These are phyloP conservation scores for Aspergillus amoenus DNA, from an alignment of 2,329 filamentous ascomycete species.

Conservation along the genomic window DNA sequence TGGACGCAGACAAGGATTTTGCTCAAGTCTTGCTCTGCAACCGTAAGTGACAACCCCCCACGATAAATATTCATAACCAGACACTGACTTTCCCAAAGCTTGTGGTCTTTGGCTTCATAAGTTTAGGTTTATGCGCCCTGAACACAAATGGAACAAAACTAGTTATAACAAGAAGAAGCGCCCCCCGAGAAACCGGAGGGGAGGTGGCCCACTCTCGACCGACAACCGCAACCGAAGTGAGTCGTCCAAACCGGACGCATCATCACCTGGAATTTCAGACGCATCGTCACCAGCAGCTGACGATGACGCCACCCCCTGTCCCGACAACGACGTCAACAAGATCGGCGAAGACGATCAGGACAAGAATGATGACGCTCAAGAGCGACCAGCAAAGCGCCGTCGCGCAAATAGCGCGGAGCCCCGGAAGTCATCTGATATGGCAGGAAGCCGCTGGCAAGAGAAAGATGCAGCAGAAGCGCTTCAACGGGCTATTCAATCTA, in stretches of 20 bases:
- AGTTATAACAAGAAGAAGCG: slow-evolving; percentile 43
- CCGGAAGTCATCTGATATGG: slow-evolving; percentile 33
- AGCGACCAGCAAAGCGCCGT: slow-evolving; percentile 39
- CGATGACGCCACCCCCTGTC: slow-evolving; percentile 35
- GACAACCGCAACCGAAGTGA: slow-evolving; percentile 32
- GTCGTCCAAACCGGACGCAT: slow-evolving; percentile 32
- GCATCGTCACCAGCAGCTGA: slow-evolving; percentile 37
- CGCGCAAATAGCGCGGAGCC: slow-evolving; percentile 52
- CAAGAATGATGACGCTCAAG: slow-evolving; percentile 29
- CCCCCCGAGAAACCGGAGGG: slow-evolving; percentile 34
- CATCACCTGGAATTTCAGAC: slow-evolving; percentile 40
- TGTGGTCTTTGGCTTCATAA: slow-evolving; percentile 96
- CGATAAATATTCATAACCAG: neutral
- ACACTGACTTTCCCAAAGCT: slow-evolving; percentile 45
- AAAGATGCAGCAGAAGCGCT: slow-evolving; percentile 47
- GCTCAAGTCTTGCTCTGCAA: slow-evolving; percentile 81
- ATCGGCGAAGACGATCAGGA: slow-evolving; percentile 28
- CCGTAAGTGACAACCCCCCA: slow-evolving; percentile 56
- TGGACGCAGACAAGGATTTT: slow-evolving; percentile 68
- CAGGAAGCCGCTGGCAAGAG: slow-evolving; percentile 36
- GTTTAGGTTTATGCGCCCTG: slow-evolving; percentile 78
- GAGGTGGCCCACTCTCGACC: slow-evolving; percentile 32
- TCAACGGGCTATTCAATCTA: slow-evolving; percentile 60
- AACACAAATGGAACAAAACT: slow-evolving; percentile 75
- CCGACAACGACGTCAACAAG: slow-evolving; percentile 26